These are phyloP conservation scores for Pleurotus salmoneostramineus DNA, from an alignment of 768 basidiomycete genomes.

Conservation along the genomic window DNA sequence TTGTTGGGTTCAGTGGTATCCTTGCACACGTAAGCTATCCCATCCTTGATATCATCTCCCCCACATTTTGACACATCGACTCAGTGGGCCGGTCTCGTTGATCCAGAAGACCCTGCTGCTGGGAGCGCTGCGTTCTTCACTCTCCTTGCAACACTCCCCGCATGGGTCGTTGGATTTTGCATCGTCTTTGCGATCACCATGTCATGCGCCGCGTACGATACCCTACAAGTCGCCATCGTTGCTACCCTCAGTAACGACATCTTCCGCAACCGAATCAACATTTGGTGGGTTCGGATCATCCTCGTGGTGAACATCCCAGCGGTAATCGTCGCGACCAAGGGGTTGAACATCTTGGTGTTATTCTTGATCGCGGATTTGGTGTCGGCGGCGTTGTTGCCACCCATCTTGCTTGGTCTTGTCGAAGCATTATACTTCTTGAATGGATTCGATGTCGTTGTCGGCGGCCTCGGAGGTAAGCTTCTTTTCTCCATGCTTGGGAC, in stretches of 20 bases:
- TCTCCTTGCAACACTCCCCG: slow-evolving; percentile 1
- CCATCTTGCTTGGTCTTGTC: slow-evolving; percentile 1
- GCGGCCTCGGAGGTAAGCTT: not conserved
- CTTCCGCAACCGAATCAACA: slow-evolving; percentile 8
- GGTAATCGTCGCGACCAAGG: slow-evolving; percentile 1
- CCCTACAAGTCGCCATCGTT: slow-evolving; percentile 5
- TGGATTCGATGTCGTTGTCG: slow-evolving; percentile 4
- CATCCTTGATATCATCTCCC: not conserved
- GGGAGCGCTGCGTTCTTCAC: slow-evolving; percentile 6
- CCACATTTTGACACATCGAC: not conserved
- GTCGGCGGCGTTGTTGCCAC: not conserved
- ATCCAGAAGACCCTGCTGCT: not conserved
- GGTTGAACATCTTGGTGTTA: slow-evolving; percentile 4
- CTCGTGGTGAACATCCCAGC: slow-evolving; percentile 3
- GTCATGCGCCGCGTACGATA: slow-evolving; percentile 5
- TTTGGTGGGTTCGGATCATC: slow-evolving; percentile 7
- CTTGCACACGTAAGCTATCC: not conserved
- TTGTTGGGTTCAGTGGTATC: slow-evolving; percentile 1
- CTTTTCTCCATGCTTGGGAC: not conserved
- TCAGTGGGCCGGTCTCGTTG: slow-evolving; percentile 7
- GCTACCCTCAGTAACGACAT: slow-evolving; percentile 2
- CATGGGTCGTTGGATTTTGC: slow-evolving; percentile 5
- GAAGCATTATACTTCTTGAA: not conserved
- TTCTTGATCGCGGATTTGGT: slow-evolving; percentile 8
- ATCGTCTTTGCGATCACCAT: slow-evolving; percentile 5